Evolutionary conservation across 306 rosid genomes (phyloP).

Genomic region (Cicer pinnatifidum): DNA sequence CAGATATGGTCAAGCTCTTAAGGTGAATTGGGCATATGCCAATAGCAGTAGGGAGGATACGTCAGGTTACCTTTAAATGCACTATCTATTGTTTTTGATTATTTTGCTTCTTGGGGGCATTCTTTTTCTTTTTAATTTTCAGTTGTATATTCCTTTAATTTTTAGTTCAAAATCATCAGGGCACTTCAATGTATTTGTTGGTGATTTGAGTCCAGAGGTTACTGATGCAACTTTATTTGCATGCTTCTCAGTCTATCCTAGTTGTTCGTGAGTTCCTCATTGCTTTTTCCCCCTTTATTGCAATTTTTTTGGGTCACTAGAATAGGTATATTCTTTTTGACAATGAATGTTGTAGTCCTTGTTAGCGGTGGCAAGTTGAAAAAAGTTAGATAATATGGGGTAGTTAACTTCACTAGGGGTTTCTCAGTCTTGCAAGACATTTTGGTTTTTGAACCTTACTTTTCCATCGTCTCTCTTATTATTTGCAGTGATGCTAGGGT

Average conservation of each 20-base stretch:
- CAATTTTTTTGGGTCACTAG: conserved; percentile 42
- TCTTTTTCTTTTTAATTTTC: conserved; percentile 42
- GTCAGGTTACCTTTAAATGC: conserved; percentile 57
- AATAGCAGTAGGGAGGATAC: conserved; percentile 64
- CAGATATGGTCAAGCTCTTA: conserved; percentile 67
- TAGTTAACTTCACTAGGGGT: conserved; percentile 31
- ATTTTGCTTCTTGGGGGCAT: conserved; percentile 50
- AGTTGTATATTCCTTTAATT: conserved; percentile 52
- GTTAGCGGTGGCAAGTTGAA: conserved; percentile 41
- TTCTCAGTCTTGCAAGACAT: conserved; percentile 38
- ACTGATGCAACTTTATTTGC: conserved; percentile 78
- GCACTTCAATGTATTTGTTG: conserved; percentile 70
- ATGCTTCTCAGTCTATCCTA: conserved; percentile 77
- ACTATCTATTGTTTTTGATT: conserved; percentile 34
- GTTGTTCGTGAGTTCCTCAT: conserved; percentile 76
- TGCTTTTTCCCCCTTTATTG: conserved; percentile 49
- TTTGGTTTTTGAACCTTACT: conserved; percentile 47
- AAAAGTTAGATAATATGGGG: conserved; percentile 47
- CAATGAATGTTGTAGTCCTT: conserved; percentile 40
- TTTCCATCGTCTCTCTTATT: conserved; percentile 33
- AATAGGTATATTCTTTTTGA: conserved; percentile 44
- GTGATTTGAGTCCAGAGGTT: conserved; percentile 80
- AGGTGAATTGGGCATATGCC: conserved; percentile 75
- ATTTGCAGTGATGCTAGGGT: conserved; percentile 68
- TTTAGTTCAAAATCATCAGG: conserved; percentile 63